A percentile compares a stretch with the other conserved stretches of the same genome.
Evolutionary conservation across 208 protist genomes (phyloP).

Genomic region (Acanthamoeba triangularis): DNA sequence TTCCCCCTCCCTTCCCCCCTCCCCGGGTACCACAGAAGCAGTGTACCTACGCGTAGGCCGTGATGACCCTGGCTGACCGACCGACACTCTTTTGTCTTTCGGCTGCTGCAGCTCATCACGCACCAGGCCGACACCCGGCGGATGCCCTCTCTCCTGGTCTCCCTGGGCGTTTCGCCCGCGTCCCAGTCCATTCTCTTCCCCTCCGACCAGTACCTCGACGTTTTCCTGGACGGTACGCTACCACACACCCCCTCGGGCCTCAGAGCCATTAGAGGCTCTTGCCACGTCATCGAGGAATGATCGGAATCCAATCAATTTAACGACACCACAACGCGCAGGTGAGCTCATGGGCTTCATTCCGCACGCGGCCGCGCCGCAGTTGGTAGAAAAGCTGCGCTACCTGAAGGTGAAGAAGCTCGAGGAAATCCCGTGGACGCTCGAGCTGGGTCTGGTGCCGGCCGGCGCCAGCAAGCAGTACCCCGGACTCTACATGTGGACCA

Average conservation of each 20-base stretch:
- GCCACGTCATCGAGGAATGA: not conserved
- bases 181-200: conserved; percentile 45
- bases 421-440: conserved; percentile 76
- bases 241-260: too few species aligned
- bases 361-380: conserved; percentile 40
- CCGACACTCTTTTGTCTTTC: too few species aligned
- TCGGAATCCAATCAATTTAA: not conserved
- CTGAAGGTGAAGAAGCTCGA: conserved; percentile 76
- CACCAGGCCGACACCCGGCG: not conserved
- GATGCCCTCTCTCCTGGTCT: conserved; percentile 30
- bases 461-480: conserved; percentile 78
- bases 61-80: too few species aligned
- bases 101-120: conserved; percentile 31
- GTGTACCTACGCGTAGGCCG: too few species aligned
- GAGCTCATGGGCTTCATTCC: conserved; percentile 73
- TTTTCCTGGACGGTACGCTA: conserved; percentile 97
- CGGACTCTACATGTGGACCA: conserved; percentile 95
- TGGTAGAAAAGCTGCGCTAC: conserved; percentile 81
- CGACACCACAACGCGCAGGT: not conserved
- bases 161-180: conserved; percentile 44
- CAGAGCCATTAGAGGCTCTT: too few species aligned
- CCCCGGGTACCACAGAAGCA: too few species aligned
- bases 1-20: too few species aligned
- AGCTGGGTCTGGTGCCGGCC: conserved; percentile 76
- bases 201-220: conserved; percentile 74